Percentiles rank a stretch among this genome's conserved stretches.
These are phyloP conservation scores for Termitomyces eurrhizus DNA, from an alignment of 768 basidiomycete genomes.

Conservation along the genomic window DNA sequence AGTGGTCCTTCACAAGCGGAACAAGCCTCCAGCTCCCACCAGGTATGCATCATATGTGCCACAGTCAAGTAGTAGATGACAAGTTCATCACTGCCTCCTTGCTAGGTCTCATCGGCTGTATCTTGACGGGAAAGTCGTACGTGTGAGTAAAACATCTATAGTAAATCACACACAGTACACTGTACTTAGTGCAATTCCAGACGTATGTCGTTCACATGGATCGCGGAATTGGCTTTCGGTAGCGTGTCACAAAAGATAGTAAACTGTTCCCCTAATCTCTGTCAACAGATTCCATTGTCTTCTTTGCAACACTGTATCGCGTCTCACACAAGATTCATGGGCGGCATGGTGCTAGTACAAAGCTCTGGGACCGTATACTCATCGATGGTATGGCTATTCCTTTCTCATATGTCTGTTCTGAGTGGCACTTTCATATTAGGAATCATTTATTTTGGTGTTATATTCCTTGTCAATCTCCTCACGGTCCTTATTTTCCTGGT, in stretches of 20 bases:
- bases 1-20: constrained; percentile 29
- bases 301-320: constrained; percentile 2
- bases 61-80: background rate
- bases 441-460: constrained; percentile 4
- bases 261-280: background rate
- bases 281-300: constrained; percentile 23
- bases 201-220: constrained; percentile 32
- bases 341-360: background rate
- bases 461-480: constrained; percentile 3
- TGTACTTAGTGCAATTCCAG: constrained; percentile 11
- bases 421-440: background rate
- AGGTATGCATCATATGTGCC: background rate
- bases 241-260: background rate
- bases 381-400: background rate
- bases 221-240: constrained; percentile 33
- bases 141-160: background rate
- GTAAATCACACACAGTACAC: background rate
- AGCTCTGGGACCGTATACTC: background rate
- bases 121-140: constrained; percentile 18
- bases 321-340: background rate
- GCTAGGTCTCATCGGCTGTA: constrained; percentile 32
- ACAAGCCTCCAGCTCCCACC: constrained; percentile 11
- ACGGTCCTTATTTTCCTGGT: constrained; percentile 5
- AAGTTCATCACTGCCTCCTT: background rate
- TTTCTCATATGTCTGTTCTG: background rate